Base-by-base conservation (phyloP, 2,329 filamentous ascomycete species). In the Monosporascus cannonballus region DNA sequence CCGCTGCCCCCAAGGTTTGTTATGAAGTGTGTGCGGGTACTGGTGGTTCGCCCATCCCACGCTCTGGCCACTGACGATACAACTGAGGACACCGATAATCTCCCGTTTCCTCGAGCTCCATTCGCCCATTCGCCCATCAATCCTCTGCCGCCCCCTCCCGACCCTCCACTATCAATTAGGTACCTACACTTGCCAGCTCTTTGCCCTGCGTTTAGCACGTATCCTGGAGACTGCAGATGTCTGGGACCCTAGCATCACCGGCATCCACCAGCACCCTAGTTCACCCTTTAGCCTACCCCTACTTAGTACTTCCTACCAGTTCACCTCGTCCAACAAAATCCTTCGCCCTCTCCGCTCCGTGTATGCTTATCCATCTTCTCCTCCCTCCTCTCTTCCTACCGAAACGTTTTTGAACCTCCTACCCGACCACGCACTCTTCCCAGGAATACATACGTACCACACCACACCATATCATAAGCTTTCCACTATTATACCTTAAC, bases 291-390 rank as follows among this genome's bases (percentile, higher is more conserved):
- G 6, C 20, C 41, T 44, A 14, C 41, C 20, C n/a, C 41, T 44
- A 15, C 20, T n/a, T 9, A 44, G n/a, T 44, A 22, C 38, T 20
- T 41, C 17, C 5, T 41, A 41, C 42, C 42, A 3, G 41, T 17
- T 15, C 25, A 17, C 8, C 42, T 54, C 54, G 52, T 61, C 59
- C 59, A 61, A 61, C 59, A 61, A 61, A 61, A 61, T 61, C 59
- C 59, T 60, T 59, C 59, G 54, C 56, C 53, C 60, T 60, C 58
- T 61, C 56, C 55, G 54, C 57, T 51, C 54, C 51, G 54, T 48
- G 54, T 45, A 52, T 54, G 52, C 44, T 37, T 48, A 51, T 53
- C 52, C 52, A 53, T 55, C 20, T 11, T 52, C 50, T 56, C 51
- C 48, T 52, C 48, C 56, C 51, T 41, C 47, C 49, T 55, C 53